Conservation (phyloP, 164 flowering plant genomes). For the Cinnamomum chago region DNA sequence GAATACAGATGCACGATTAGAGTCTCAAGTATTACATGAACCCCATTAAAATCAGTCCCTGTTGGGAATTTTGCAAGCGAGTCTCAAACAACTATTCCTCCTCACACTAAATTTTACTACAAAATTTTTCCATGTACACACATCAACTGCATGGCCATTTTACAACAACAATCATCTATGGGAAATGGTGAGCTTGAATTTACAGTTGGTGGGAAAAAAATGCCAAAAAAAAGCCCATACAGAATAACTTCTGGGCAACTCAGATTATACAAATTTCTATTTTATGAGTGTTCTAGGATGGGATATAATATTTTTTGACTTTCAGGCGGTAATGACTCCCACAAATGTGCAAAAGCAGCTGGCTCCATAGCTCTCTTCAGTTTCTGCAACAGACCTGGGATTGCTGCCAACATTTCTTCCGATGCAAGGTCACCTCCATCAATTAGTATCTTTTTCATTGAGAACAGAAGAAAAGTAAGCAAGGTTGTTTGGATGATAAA, state of each 20-base stretch:
- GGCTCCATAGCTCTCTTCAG: background rate
- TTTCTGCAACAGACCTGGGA: conserved; percentile 1
- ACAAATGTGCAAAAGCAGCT: background rate
- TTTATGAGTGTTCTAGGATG: background rate
- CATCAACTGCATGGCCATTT: background rate
- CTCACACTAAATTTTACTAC: background rate
- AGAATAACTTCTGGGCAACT: background rate
- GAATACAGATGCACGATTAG: too few species aligned
- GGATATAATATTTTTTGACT: background rate
- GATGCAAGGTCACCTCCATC: background rate
- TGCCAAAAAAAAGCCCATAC: background rate
- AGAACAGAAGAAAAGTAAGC: background rate
- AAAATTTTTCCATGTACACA: conserved; percentile 3
- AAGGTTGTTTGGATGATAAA: too few species aligned
- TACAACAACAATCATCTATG: background rate
- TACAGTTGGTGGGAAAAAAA: background rate
- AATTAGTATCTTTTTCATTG: background rate
- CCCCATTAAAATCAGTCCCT: too few species aligned
- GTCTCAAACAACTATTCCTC: background rate
- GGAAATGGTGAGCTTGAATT: background rate
- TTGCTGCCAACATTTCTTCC: background rate
- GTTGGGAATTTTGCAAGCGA: background rate
- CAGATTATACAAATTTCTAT: background rate
- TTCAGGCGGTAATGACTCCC: background rate
- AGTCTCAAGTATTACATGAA: too few species aligned